Percentiles rank a stretch among this genome's conserved stretches.
phyloP scores from a whole-genome alignment of 164 flowering plant genomes.

The Magnolia changhungtana region DNA sequence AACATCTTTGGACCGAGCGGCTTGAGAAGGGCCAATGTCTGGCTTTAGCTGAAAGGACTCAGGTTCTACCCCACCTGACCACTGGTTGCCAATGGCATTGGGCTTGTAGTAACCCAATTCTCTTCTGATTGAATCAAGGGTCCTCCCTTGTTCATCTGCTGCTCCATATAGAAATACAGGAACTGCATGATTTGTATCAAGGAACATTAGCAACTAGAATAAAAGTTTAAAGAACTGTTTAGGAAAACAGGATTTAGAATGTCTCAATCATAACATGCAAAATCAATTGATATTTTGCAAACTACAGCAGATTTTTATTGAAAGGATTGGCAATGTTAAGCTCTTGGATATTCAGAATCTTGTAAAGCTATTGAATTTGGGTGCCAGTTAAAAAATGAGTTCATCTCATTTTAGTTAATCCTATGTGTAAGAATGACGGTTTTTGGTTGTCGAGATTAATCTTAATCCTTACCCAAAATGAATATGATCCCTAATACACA shows the following conservation, averaged over 20 bases:
- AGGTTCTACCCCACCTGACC: constrained; percentile 55
- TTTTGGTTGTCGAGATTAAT: too few relatives aligned
- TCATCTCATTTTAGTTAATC: too few relatives aligned
- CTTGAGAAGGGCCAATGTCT: constrained; percentile 53
- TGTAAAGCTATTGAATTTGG: too few relatives aligned
- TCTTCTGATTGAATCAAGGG: constrained; percentile 56
- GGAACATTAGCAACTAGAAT: background rate
- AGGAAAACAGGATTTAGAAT: too few relatives aligned
- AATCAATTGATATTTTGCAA: background rate
- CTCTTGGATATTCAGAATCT: background rate
- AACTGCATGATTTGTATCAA: constrained; percentile 36
- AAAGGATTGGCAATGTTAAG: background rate
- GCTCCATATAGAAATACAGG: constrained; percentile 68
- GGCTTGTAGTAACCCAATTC: constrained; percentile 67
- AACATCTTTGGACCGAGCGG: constrained; percentile 46
- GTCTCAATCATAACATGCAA: background rate
- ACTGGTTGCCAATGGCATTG: constrained; percentile 52
- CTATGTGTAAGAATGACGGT: too few relatives aligned
- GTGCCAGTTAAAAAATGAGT: too few relatives aligned
- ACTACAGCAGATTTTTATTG: background rate
- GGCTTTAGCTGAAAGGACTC: constrained; percentile 42
- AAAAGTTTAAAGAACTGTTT: background rate
- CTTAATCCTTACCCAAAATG: too few relatives aligned
- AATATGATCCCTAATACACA: too few relatives aligned
- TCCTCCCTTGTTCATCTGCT: constrained; percentile 59